Evolutionary conservation across 306 rosid genomes (phyloP).

Genomic region (Clitoria ternatea): DNA sequence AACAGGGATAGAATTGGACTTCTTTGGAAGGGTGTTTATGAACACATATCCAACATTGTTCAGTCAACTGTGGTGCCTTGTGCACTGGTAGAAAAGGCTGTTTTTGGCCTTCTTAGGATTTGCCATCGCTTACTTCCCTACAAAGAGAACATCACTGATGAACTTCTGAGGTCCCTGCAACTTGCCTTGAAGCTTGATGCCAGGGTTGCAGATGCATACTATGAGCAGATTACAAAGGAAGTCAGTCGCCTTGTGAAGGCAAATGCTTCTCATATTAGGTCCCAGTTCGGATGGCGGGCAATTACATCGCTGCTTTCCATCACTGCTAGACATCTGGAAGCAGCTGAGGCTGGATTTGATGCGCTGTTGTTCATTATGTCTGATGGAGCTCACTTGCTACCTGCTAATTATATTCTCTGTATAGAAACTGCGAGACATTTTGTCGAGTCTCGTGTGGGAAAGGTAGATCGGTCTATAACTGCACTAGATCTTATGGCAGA

Average conservation of each 20-base stretch:
- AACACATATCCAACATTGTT: slow-evolving; percentile 70
- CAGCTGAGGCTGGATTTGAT: slow-evolving; percentile 83
- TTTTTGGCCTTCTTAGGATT: slow-evolving; percentile 77
- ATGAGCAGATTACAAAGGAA: slow-evolving; percentile 84
- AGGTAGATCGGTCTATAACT: slow-evolving; percentile 61
- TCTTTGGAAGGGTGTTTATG: slow-evolving; percentile 84
- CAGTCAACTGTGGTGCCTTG: slow-evolving; percentile 76
- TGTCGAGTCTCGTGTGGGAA: slow-evolving; percentile 84
- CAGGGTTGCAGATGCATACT: slow-evolving; percentile 81
- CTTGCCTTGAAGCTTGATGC: slow-evolving; percentile 92
- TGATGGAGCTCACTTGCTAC: slow-evolving; percentile 73
- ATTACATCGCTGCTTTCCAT: slow-evolving; percentile 64
- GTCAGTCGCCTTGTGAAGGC: slow-evolving; percentile 73
- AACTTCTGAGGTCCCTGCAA: slow-evolving; percentile 77
- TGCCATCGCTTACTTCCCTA: slow-evolving; percentile 92
- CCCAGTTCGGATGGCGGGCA: slow-evolving; percentile 78
- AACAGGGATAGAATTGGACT: slow-evolving; percentile 84
- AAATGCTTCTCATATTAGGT: slow-evolving; percentile 80
- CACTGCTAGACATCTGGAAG: slow-evolving; percentile 79
- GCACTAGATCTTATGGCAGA: slow-evolving; percentile 75
- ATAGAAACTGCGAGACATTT: slow-evolving; percentile 76
- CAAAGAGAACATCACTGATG: slow-evolving; percentile 86
- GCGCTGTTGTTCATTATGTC: slow-evolving; percentile 66
- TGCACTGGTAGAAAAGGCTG: slow-evolving; percentile 77
- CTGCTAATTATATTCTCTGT: slow-evolving; percentile 66